phyloP scores from a whole-genome alignment of 1,139 yeast genomes.

The Sugiyamaella japonica region DNA sequence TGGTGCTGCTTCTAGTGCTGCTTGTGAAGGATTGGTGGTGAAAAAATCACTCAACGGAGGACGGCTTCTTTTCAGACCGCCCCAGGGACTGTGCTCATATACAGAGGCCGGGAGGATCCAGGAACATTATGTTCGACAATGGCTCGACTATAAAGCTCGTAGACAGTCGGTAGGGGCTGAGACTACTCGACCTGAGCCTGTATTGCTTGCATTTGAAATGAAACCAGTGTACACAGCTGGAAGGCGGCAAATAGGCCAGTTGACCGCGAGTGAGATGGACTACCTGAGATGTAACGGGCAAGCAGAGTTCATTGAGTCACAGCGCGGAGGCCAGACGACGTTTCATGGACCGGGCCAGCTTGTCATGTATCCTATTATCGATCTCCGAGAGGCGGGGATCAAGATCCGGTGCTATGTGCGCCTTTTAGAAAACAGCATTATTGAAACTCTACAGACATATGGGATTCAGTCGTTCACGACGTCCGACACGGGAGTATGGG shows the following conservation, averaged over 20 bases:
- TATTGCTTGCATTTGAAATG: conserved; percentile 76
- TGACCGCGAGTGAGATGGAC: conserved; percentile 40
- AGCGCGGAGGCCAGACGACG: conserved; percentile 96
- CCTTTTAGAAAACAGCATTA: conserved; percentile 63
- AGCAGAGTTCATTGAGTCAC: conserved; percentile 66
- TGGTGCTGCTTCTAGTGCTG: background rate
- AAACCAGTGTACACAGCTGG: conserved; percentile 89
- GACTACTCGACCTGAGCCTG: conserved; percentile 44
- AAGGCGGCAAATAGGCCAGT: conserved; percentile 61
- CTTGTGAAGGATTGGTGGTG: conserved; percentile 4
- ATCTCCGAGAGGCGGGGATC: conserved; percentile 60
- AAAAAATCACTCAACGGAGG: conserved; percentile 7
- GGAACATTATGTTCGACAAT: conserved; percentile 57
- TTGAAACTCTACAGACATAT: conserved; percentile 50
- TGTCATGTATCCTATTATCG: conserved; percentile 81
- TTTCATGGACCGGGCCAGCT: conserved; percentile 97
- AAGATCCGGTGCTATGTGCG: conserved; percentile 77
- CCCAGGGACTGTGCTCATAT: conserved; percentile 57
- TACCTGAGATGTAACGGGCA: conserved; percentile 36
- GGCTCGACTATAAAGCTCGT: conserved; percentile 57
- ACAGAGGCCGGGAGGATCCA: conserved; percentile 63
- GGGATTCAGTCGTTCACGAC: conserved; percentile 54
- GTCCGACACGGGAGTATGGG: conserved; percentile 83
- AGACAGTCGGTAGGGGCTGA: conserved; percentile 13
- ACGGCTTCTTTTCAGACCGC: conserved; percentile 55